phyloP scores from a whole-genome alignment of 805 yeast species.

The Nakazawaea ambrosiae region DNA sequence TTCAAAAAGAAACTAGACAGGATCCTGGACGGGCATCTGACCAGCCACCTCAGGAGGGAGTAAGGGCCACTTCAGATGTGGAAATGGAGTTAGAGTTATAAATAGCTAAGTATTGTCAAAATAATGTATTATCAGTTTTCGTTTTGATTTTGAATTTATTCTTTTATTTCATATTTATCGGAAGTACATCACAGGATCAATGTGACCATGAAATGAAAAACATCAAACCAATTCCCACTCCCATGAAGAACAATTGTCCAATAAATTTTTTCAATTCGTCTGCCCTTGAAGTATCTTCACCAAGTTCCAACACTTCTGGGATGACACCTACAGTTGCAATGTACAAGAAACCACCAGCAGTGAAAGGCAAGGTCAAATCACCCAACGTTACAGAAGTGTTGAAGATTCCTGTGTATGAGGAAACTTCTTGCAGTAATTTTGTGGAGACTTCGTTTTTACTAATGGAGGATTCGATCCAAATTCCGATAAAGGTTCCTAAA shows the following conservation, averaged over 20 bases:
- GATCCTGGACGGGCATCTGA: too few species aligned
- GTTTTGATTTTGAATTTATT: too few species aligned
- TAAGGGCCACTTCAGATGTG: too few species aligned
- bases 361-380: slow-evolving; percentile 58
- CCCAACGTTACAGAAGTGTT: slow-evolving; percentile 44
- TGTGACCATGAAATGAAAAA: slow-evolving; percentile 41
- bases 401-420: slow-evolving; percentile 28
- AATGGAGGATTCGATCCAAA: slow-evolving; percentile 40
- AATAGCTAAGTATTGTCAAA: too few species aligned
- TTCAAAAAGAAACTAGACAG: too few species aligned
- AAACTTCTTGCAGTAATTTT: slow-evolving; percentile 7
- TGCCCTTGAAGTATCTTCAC: slow-evolving; percentile 25
- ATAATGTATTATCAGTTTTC: too few species aligned
- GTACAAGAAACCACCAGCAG: slow-evolving; percentile 72
- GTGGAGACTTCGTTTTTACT: slow-evolving; percentile 11
- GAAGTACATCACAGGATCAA: too few species aligned
- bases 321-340: slow-evolving; percentile 71
- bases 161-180: too few species aligned
- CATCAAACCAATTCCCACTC: slow-evolving; percentile 55
- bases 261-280: slow-evolving; percentile 33
- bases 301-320: slow-evolving; percentile 56
- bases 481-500: slow-evolving; percentile 61
- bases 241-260: slow-evolving; percentile 41
- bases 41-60: too few species aligned
- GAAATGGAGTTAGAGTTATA: too few species aligned